Evolutionary conservation across 1,284 basidiomycete species (phyloP), one percentile per base, ranked within the genome.

Genomic region (Ustanciosporium gigantosporum): DNA sequence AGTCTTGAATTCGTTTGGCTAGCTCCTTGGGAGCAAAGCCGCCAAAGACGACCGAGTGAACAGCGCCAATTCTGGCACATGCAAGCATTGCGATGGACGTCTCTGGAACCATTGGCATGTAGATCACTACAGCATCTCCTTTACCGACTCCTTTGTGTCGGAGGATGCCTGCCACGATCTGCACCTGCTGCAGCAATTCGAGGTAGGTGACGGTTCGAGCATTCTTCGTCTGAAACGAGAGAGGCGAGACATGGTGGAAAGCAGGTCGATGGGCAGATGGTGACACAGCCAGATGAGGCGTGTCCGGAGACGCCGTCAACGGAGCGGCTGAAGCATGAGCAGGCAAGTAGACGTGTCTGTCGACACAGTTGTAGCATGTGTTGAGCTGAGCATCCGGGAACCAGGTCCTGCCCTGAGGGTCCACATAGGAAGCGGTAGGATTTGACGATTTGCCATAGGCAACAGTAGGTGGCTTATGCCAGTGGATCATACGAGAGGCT

Each of bases 11-110:
- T 9, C 74, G 50, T 38, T 76, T 74, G 0, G 70, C 68, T 16
- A 76, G 48, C 43, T 74, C 74, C 39, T 65, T 47, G 19, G 70
- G 49, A 5, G 74, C 70, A 34, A 76, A 76, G 0, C 74, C 74
- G 17, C 70, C 74, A 50, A 76, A 76, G 24, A 76, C 74, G 25
- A 76, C 74, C 27, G 71, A 74, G 31, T 76, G 71, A 13, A 76
- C 66, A 9, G 72, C 74, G 5, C 74, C 74, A n/a, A 76, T 62
- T 19, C 74, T 37, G 0, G 70, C 68, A 41, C 70, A 73, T 0
- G 74, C 74, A 5, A 76, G 42, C 67, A 76, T 73, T 3, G 74
- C 71, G 25, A 76, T 48, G 9, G 67, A 65, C 5, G 74, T 68
- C 32, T 76, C 73, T 31, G 64, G 56, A 5, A 75, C 61, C 74